phyloP scores from a whole-genome alignment of 768 basidiomycete species.

The Cystobasidium ongulense region DNA sequence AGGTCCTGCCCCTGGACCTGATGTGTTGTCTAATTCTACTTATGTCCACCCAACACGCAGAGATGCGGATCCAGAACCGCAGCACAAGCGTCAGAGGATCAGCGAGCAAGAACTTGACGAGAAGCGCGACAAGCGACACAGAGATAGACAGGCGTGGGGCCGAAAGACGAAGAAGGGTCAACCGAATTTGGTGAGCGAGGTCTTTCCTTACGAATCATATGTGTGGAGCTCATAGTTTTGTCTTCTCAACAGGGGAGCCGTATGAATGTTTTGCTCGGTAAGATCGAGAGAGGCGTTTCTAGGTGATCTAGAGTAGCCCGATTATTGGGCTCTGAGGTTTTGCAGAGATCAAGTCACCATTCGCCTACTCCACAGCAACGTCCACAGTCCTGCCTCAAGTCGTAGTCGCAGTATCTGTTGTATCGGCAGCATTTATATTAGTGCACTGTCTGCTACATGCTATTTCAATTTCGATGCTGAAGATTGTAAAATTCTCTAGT shows the following conservation, averaged over 20 bases:
- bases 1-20: slow-evolving; percentile 1
- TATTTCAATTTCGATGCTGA: too few relatives aligned
- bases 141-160: slow-evolving; percentile 14
- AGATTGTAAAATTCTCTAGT: too few relatives aligned
- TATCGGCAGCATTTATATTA: neutral
- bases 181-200: slow-evolving; percentile 12
- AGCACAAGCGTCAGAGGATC: slow-evolving; percentile 20
- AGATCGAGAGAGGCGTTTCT: slow-evolving; percentile 28
- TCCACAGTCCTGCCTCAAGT: too few relatives aligned
- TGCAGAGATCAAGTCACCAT: neutral
- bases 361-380: too few relatives aligned
- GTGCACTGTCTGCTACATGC: neutral
- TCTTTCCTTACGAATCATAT: neutral
- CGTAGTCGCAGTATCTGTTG: neutral
- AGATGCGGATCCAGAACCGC: neutral
- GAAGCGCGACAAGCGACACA: neutral
- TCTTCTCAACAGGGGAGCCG: slow-evolving; percentile 3
- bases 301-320: neutral
- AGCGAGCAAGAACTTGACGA: slow-evolving; percentile 31
- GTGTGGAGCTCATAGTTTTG: neutral
- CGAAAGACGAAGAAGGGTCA: slow-evolving; percentile 29
- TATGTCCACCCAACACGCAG: slow-evolving; percentile 10
- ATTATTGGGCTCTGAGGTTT: too few relatives aligned
- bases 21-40: neutral
- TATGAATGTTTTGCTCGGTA: slow-evolving; percentile 24